These are phyloP conservation scores for Chenopodium album DNA, from an alignment of 148 eudicot genomes.

Conservation along the genomic window DNA sequence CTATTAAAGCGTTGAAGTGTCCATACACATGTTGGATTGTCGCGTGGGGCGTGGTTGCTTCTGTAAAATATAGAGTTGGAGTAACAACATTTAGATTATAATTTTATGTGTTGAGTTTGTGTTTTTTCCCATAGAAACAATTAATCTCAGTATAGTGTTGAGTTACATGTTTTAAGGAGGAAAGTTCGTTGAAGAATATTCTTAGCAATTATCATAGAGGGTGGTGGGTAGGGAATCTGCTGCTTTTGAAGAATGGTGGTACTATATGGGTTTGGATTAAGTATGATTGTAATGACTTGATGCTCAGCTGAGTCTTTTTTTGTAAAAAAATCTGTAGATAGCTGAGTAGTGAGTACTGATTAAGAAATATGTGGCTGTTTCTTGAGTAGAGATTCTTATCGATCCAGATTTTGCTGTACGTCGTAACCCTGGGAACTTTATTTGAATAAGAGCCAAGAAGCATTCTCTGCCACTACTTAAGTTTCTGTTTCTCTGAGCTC, in stretches of 20 bases:
- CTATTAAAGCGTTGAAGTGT: not conserved
- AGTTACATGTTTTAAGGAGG: conserved; percentile 17
- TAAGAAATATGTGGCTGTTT: conserved; percentile 14
- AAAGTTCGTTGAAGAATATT: not conserved
- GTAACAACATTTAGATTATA: not conserved
- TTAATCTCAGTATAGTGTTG: not conserved
- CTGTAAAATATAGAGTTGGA: not conserved
- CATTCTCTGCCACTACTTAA: conserved; percentile 21
- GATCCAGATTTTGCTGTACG: not conserved
- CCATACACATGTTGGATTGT: not conserved
- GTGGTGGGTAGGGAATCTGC: conserved; percentile 14
- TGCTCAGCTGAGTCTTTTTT: conserved; percentile 2
- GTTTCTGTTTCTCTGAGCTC: conserved; percentile 5
- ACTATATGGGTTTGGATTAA: conserved; percentile 3
- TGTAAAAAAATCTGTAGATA: not conserved
- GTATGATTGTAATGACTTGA: conserved; percentile 12
- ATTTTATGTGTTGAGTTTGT: not conserved
- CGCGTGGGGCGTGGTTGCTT: too few species aligned
- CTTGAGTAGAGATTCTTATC: conserved; percentile 4
- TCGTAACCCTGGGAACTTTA: conserved; percentile 13
- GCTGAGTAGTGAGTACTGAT: conserved; percentile 1
- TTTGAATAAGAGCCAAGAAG: conserved; percentile 1
- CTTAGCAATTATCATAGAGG: conserved; percentile 7
- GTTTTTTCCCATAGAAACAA: not conserved
- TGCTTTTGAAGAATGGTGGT: conserved; percentile 16